Base-by-base conservation (phyloP, 2,329 filamentous ascomycete genomes). In the Knoxdaviesia proteae region DNA sequence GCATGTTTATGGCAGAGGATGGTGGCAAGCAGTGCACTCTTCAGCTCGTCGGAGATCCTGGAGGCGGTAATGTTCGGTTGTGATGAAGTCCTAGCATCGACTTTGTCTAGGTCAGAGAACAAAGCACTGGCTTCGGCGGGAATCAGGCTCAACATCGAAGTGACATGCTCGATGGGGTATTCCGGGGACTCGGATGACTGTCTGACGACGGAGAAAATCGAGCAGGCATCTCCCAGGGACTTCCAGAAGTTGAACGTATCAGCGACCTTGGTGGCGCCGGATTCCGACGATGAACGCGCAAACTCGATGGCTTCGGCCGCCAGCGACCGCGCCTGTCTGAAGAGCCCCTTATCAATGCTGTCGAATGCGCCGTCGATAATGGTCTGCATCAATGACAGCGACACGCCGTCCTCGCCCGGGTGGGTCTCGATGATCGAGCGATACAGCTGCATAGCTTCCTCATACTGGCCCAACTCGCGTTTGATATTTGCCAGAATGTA, bases 401-500 rank as follows among this genome's bases (percentile, higher is more conserved):
- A 72, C 3, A 96, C 84, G 1, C 90, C 90, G 52, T 88, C 81
- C 54, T 98, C 90, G 20, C 67, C 63, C 0, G 78, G 72, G 11
- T 78, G 76, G 7, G 68, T 65, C 29, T 65, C 60, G 40, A 93
- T 67, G 6, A 96, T 84, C 7, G 70, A 63, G 50, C 74, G 70
- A 53, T 96, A 94, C 5, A 84, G 72, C 31, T 63, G 57, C 45
- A 93, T 81, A 0, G 90, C 83, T 43, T 82, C 77, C 46, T 94
- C 81, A 51, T 80, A 93, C 37, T 92, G 79, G n/a, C 84, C 86
- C 40, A 96, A 68, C 54, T 96, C 88, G 43, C 87, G 76, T 57
- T 86, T 84, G 43, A 98, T 83, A 52, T 98, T 96, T 36, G 84
- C 87, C 46, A 96, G 72, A 79, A 98, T 92, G 58, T 94, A 94